These are phyloP conservation scores for Gracilaria caudata DNA, from an alignment of 23 red algal species.

Conservation along the genomic window DNA sequence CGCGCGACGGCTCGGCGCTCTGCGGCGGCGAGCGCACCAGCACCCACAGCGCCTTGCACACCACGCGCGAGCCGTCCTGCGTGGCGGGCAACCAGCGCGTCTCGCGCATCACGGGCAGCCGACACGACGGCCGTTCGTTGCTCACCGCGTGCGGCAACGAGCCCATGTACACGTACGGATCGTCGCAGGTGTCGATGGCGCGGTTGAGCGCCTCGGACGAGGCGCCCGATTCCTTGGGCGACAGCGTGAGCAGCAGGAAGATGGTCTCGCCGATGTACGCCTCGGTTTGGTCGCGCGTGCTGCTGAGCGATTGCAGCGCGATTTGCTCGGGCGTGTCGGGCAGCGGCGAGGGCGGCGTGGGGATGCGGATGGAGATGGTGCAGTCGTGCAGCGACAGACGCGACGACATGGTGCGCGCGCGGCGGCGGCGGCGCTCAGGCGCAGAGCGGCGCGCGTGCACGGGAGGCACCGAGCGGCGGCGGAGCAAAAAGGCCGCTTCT, in stretches of 20 bases:
- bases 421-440: too few relatives aligned
- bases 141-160: slow-evolving; percentile 25
- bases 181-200: slow-evolving; percentile 7
- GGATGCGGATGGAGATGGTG: slow-evolving; percentile 39
- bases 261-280: slow-evolving; percentile 54
- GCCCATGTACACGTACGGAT: slow-evolving; percentile 39
- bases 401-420: slow-evolving; percentile 33
- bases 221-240: slow-evolving; percentile 17
- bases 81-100: slow-evolving; percentile 32
- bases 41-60: slow-evolving; percentile 60
- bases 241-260: slow-evolving; percentile 40
- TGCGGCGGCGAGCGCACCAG: slow-evolving; percentile 62
- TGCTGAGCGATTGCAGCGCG: slow-evolving; percentile 23
- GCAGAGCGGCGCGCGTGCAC: too few relatives aligned
- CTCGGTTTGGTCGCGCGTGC: slow-evolving; percentile 25
- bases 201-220: slow-evolving; percentile 15
- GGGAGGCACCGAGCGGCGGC: too few relatives aligned
- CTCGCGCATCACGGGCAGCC: slow-evolving; percentile 53
- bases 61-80: slow-evolving; percentile 14
- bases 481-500: too few relatives aligned
- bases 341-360: slow-evolving; percentile 8
- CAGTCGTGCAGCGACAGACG: slow-evolving; percentile 66
- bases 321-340: slow-evolving; percentile 19
- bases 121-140: slow-evolving; percentile 10
- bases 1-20: background rate